A percentile compares a stretch with the other conserved stretches of the same genome.
Conservation (phyloP, 768 basidiomycete genomes). For the Phlebiopsis flavidoalba region DNA sequence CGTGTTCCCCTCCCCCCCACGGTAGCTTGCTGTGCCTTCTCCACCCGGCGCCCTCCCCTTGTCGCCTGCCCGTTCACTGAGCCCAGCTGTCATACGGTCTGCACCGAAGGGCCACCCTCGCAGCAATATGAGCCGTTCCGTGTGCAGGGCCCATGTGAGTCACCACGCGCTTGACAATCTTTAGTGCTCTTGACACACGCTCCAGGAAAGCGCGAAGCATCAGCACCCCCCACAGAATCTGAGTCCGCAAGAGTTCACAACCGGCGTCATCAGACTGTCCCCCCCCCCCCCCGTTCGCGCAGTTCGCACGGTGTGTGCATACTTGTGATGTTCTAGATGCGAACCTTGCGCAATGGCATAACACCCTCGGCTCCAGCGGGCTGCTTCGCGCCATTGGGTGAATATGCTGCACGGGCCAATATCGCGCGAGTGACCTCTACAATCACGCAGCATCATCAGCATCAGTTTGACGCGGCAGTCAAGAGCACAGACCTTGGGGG, state of each 20-base stretch:
- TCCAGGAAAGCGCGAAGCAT: not conserved
- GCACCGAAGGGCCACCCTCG: too few relatives aligned
- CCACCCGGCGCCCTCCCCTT: not conserved
- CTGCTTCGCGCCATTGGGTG: too few relatives aligned
- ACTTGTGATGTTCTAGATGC: too few relatives aligned
- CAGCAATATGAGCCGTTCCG: not conserved
- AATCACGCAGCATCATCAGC: not conserved
- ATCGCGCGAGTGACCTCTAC: not conserved
- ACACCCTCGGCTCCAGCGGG: not conserved
- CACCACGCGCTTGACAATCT: too few relatives aligned
- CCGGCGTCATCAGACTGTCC: too few relatives aligned
- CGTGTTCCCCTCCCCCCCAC: constrained; percentile 20
- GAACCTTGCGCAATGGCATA: not conserved
- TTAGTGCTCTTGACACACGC: too few relatives aligned
- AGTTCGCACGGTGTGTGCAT: not conserved
- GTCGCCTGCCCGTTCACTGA: not conserved
- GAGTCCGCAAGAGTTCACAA: not conserved
- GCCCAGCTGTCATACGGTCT: not conserved
- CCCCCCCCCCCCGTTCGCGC: too few relatives aligned
- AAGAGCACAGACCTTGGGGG: not conserved
- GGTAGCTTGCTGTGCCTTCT: not conserved
- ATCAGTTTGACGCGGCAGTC: not conserved
- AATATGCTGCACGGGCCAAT: too few relatives aligned
- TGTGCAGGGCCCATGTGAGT: not conserved
- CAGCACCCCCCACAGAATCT: too few relatives aligned